A percentile compares a stretch with the other conserved stretches of the same genome.
Evolutionary conservation across 208 protist species (phyloP).

Genomic region (Leptomonas seymouri): DNA sequence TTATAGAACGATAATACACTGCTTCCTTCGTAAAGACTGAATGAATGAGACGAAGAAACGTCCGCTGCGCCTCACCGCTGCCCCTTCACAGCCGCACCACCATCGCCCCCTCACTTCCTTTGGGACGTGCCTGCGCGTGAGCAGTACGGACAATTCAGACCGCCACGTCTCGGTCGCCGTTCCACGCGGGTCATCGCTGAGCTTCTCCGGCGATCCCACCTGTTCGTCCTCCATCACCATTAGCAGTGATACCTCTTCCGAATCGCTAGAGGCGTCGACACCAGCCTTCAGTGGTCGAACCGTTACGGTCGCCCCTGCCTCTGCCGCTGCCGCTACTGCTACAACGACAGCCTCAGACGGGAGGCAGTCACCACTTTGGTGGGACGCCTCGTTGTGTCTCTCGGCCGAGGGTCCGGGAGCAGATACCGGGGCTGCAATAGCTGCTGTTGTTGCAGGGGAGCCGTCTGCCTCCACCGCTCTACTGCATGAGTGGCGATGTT

Average conservation of each 20-base stretch:
- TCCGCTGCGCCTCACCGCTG: not conserved
- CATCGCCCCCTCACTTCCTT: slow-evolving; percentile 1
- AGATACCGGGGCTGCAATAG: not conserved
- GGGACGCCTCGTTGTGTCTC: not conserved
- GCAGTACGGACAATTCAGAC: not conserved
- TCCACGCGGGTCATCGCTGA: slow-evolving; percentile 6
- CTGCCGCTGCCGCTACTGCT: too few relatives aligned
- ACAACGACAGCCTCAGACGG: not conserved
- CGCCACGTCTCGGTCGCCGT: not conserved
- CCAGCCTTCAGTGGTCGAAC: not conserved
- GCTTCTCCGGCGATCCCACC: slow-evolving; percentile 5
- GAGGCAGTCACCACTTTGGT: slow-evolving; percentile 6
- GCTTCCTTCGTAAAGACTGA: not conserved
- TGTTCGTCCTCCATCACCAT: slow-evolving; percentile 23
- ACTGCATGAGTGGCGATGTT: slow-evolving; percentile 18
- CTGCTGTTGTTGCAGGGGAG: not conserved
- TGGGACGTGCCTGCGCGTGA: not conserved
- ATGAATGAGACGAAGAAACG: slow-evolving; percentile 9
- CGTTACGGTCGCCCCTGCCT: not conserved
- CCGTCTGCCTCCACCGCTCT: not conserved
- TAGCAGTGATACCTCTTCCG: slow-evolving; percentile 27
- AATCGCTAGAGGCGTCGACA: slow-evolving; percentile 3
- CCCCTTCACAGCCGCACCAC: not conserved
- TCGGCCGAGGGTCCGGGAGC: not conserved
- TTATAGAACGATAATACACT: not conserved